Base-by-base conservation (phyloP, 2,329 filamentous ascomycete species). In the Spiromastix sp. region DNA sequence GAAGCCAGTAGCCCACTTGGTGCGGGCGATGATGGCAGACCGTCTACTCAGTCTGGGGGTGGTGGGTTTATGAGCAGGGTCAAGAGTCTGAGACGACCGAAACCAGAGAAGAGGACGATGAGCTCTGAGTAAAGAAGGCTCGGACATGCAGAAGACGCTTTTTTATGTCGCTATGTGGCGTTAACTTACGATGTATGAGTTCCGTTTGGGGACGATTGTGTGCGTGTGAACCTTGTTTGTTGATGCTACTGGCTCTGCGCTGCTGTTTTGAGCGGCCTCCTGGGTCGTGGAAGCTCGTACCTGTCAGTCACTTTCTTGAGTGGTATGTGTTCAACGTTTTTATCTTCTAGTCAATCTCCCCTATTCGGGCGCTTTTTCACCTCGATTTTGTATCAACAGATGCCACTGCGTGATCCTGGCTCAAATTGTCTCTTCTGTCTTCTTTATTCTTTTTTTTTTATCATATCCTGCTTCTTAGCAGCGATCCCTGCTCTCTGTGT, bases 21-120 rank as follows among this genome's bases (percentile, higher is more conserved):
- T 11, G 34, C 15, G 10, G 42, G 35, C 9, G 41, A 43, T 10
- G 30, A 38, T 12, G 17, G 24, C 3, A 38, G 34, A 31, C n/a
- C 34, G 10, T 10, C 33, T 21, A 21, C 37, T 34, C 15, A 37
- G 27, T n/a, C 31, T 32, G 5, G 21, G 37, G 33, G 39, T 12
- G 35, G 39, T 3, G 43, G 43, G 15, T 39, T 45, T 17, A 45
- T 45, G 36, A 45, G 26, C 29, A 40, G 43, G 7, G 42, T 45
- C 31, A 45, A 45, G 35, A 45, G 43, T 24, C 38, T 45, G 37
- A 42, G 43, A 32, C 37, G 38, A 19, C 37, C 43, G 19, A 34
- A 39, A 13, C 38, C 41, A 2, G 39, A 42, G 24, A 30, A 37
- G 25, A 40, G 32, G 31, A 18, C 22, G 11, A 36, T 32, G 11